Percentiles rank a stretch among this genome's conserved stretches.
phyloP scores from a whole-genome alignment of 352 stramenopile genomes.

The Globisporangium paroecandrum region DNA sequence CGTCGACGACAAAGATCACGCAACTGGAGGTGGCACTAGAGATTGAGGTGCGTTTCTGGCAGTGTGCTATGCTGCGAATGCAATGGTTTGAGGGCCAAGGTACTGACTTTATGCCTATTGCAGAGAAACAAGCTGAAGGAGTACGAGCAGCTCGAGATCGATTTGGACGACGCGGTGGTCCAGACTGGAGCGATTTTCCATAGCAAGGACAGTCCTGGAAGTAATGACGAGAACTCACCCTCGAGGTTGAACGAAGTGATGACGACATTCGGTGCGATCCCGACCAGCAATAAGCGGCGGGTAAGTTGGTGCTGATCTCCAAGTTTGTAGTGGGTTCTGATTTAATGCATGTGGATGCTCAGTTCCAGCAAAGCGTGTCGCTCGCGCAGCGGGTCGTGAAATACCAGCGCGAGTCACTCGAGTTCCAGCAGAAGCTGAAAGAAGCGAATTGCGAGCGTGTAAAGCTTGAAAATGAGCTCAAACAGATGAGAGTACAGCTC shows the following conservation, averaged over 20 bases:
- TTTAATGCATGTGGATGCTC: background rate
- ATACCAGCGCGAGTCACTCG: constrained; percentile 47
- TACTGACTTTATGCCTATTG: background rate
- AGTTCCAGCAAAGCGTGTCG: constrained; percentile 77
- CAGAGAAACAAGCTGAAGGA: constrained; percentile 60
- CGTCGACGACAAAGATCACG: constrained; percentile 54
- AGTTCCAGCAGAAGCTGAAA: constrained; percentile 36
- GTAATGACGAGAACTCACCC: background rate
- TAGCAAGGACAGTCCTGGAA: background rate
- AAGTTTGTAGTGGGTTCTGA: too few relatives aligned
- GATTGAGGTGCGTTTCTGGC: constrained; percentile 32
- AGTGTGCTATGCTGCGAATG: background rate
- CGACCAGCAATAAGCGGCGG: constrained; percentile 57
- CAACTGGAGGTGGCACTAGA: constrained; percentile 55
- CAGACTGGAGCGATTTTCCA: constrained; percentile 50
- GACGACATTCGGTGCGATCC: constrained; percentile 63
- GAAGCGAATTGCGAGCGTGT: constrained; percentile 26
- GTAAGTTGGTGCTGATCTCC: constrained; percentile 4
- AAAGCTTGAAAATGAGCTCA: constrained; percentile 28
- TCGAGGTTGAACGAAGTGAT: constrained; percentile 36
- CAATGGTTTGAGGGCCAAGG: background rate
- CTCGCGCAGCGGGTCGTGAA: constrained; percentile 72
- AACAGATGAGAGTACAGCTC: constrained; percentile 35
- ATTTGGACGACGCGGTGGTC: constrained; percentile 62
- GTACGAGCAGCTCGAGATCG: constrained; percentile 72